These are phyloP conservation scores for Cokeromyces recurvatus DNA, from an alignment of 371 early-diverging fungal species.

Conservation along the genomic window DNA sequence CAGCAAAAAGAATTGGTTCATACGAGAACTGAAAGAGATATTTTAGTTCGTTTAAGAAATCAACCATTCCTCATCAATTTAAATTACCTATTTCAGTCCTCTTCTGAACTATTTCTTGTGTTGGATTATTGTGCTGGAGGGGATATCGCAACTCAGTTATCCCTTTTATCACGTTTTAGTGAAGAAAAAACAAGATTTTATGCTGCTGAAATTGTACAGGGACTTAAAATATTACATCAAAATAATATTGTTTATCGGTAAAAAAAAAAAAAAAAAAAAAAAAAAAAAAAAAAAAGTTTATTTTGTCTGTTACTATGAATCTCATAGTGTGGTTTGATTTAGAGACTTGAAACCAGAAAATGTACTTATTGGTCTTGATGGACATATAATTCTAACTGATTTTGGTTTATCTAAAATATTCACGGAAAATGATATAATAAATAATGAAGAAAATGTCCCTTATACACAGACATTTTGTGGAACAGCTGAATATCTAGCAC, in stretches of 20 bases:
- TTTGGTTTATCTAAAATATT: conserved; percentile 82
- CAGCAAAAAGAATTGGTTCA: conserved; percentile 58
- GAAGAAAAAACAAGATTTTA: conserved; percentile 76
- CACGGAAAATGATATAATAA: conserved; percentile 16
- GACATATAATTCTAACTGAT: conserved; percentile 86
- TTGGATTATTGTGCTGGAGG: conserved; percentile 81
- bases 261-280: no score
- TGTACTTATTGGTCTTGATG: conserved; percentile 68
- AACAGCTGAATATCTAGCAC: conserved; percentile 89
- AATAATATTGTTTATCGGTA: conserved; percentile 83
- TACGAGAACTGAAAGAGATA: conserved; percentile 67
- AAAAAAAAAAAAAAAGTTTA: no score
- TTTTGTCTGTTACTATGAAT: no score
- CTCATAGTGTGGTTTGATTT: background rate
- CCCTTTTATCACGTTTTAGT: conserved; percentile 59
- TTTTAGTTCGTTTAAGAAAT: conserved; percentile 53
- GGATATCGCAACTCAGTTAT: conserved; percentile 84
- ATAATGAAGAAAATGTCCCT: conserved; percentile 13
- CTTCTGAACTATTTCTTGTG: conserved; percentile 70
- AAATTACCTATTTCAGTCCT: conserved; percentile 69
- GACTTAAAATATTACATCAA: conserved; percentile 78
- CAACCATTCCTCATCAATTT: conserved; percentile 72
- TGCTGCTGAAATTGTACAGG: conserved; percentile 84
- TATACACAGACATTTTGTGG: conserved; percentile 90
- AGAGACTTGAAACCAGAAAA: conserved; percentile 85